Evolutionary conservation across 495 filamentous ascomycete species (phyloP), one percentile per base, ranked within the genome.

Genomic region (Amphirosellinia nigrospora): DNA sequence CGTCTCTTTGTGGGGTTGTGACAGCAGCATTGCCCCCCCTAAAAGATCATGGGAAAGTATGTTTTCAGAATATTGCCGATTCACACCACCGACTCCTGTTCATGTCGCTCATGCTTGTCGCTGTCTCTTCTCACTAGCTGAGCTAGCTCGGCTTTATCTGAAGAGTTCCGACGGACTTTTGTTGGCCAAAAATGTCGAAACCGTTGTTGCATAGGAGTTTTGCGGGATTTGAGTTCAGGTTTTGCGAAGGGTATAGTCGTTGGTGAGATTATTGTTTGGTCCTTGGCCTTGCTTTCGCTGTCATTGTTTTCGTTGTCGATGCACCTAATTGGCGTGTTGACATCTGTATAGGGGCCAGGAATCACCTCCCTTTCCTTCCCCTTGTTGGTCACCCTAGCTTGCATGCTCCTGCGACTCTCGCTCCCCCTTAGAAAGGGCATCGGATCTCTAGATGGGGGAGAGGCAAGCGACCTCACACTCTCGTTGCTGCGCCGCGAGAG

Each of bases 331-430:
- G 13, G 26, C 28, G 43, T 45, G 32, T 23, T 9, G 2, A n/a
- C 38, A 5, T 48, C 50, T 19, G 4, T 19, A 58, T 46, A 28
- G 1, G 8, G 4, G 9, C 52, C 10, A 5, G n/a, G 11, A 19
- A 63, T 34, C 21, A 48, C 60, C 60, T 63, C 68, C 39, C 64
- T 58, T 58, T 39, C 68, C 23, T 64, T 70, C 48, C 68, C 60
- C n/a, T 70, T 64, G 38, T 9, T 58, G 9, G 15, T 13, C 38
- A 11, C 32, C 11, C 19, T 16, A 4, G 68, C 26, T 4, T 53
- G 50, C 48, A 28, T 5, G 36, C 60, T 58, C 23, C 7, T 10
- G 13, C 11, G 43, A n/a, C 58, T 43, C 4, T 28, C 67, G 26
- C 46, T 70, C 13, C 45, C 21, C 11, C 38, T 45, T 19, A 15